A percentile compares a stretch with the other conserved stretches of the same genome.
phyloP scores from a whole-genome alignment of 1,284 basidiomycete species.

The Puccinia brachypodii region DNA sequence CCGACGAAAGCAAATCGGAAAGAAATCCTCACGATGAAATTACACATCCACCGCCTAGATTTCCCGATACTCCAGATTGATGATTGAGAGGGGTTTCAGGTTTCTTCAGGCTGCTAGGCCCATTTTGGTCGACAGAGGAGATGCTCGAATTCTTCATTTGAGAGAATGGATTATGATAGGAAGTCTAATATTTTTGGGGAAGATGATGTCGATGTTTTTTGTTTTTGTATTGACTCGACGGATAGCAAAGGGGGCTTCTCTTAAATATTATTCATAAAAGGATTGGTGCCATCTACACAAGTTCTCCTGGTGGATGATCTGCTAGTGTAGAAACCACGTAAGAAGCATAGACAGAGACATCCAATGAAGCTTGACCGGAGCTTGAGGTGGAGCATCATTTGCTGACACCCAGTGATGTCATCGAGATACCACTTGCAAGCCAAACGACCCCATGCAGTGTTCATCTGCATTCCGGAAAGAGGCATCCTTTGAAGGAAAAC shows the following conservation, averaged over 20 bases:
- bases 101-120: not conserved
- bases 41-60: slow-evolving; percentile 10
- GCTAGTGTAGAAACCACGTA: not conserved
- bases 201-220: not conserved
- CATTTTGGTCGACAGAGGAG: not conserved
- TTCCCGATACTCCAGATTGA: not conserved
- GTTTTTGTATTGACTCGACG: not conserved
- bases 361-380: not conserved
- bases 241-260: not conserved
- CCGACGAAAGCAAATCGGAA: not conserved
- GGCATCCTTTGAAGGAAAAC: not conserved
- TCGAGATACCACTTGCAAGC: not conserved
- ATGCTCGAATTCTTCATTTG: not conserved
- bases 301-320: not conserved
- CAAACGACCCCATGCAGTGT: not conserved
- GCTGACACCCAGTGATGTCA: not conserved
- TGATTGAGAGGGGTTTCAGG: not conserved
- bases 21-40: slow-evolving; percentile 5
- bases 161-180: not conserved
- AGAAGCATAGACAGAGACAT: not conserved
- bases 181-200: not conserved
- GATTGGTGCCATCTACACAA: not conserved
- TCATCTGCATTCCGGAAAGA: not conserved
- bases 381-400: not conserved
- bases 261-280: not conserved